These are phyloP conservation scores for Pleodorina starrii DNA, from an alignment of 139 green algal genomes.

Conservation along the genomic window DNA sequence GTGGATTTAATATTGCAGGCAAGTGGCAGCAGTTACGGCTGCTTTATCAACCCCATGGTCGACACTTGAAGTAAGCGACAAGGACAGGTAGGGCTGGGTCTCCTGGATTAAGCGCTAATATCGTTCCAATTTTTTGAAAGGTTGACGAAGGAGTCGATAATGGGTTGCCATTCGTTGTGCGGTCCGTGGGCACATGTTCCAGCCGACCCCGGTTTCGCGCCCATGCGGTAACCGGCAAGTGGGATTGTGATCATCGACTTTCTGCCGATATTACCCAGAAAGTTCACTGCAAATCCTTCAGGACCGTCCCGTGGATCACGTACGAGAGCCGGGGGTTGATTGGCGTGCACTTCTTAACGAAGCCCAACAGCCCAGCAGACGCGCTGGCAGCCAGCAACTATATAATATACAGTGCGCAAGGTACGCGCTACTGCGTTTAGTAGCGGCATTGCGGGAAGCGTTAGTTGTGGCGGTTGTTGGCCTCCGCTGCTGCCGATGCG, in stretches of 20 bases:
- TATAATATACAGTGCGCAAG: not conserved
- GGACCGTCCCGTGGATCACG: conserved; percentile 2
- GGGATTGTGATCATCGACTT: too few species aligned
- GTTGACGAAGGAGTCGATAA: too few species aligned
- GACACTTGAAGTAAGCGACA: conserved; percentile 26
- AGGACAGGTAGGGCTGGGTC: conserved; percentile 22
- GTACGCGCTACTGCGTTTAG: not conserved
- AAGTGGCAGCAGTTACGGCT: not conserved
- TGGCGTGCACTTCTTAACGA: not conserved
- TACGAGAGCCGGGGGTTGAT: conserved; percentile 29
- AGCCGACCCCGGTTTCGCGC: not conserved
- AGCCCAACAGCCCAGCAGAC: not conserved
- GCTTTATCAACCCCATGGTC: conserved; percentile 15
- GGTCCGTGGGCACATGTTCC: too few species aligned
- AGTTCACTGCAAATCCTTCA: not conserved
- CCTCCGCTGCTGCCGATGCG: too few species aligned
- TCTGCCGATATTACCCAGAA: not conserved
- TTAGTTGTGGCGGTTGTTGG: not conserved
- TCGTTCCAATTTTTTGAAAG: too few species aligned
- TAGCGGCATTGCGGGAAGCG: not conserved
- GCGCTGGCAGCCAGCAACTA: not conserved
- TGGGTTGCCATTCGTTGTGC: too few species aligned
- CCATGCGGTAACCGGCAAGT: too few species aligned
- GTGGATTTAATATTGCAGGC: not conserved
- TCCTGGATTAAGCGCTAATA: too few species aligned